Conservation (phyloP, 345 rosid species). For the Populus ilicifolia region DNA sequence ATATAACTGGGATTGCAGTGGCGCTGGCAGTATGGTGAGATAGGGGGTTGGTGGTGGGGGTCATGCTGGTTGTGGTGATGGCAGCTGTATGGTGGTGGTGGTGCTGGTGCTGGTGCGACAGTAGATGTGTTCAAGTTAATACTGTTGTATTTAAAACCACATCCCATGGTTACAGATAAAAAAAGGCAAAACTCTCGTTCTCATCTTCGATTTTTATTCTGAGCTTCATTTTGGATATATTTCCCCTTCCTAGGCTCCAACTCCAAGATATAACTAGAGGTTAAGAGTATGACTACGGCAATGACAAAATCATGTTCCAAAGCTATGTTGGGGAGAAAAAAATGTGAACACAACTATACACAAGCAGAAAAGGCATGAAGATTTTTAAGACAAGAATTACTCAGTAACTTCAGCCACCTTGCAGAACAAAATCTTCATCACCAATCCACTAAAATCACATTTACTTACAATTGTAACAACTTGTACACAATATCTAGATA, state of each 20-base stretch:
- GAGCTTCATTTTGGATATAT: neutral
- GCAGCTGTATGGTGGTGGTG: neutral
- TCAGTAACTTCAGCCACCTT: neutral
- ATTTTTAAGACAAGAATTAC: neutral
- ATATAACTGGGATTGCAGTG: neutral
- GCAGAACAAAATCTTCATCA: neutral
- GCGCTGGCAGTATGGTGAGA: too few species aligned
- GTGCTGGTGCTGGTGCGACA: neutral
- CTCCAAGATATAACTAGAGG: neutral
- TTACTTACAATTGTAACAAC: neutral
- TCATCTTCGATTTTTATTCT: neutral
- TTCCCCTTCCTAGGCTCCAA: neutral
- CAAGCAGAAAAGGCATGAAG: neutral
- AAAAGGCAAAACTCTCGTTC: neutral
- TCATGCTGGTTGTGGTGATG: neutral
- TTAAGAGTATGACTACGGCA: neutral
- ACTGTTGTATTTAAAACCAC: neutral
- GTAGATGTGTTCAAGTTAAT: neutral
- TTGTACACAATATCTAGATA: slow-evolving; percentile 1
- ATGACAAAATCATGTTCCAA: neutral
- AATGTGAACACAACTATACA: neutral
- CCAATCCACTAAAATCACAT: neutral
- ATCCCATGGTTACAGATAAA: neutral
- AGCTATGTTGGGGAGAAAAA: neutral
- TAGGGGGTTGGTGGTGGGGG: neutral